Percentiles rank a stretch among this genome's conserved stretches.
These are phyloP conservation scores for Halophytophthora polymorphica DNA, from an alignment of 352 stramenopile species.

Conservation along the genomic window DNA sequence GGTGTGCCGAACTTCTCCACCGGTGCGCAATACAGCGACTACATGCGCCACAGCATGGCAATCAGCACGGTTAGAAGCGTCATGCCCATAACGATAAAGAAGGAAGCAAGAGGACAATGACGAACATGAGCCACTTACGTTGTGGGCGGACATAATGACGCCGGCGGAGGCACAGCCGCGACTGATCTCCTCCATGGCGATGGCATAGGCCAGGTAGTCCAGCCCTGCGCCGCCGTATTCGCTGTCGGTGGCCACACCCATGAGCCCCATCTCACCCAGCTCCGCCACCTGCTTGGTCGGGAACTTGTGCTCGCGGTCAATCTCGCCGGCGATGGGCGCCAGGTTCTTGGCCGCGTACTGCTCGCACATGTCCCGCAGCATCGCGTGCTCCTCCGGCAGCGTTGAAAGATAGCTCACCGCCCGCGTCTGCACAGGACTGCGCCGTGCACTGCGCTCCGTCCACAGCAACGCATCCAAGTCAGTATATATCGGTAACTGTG, in stretches of 20 bases:
- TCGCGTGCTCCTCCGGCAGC: constrained; percentile 94
- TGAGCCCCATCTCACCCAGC: constrained; percentile 92
- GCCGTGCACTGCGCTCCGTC: background rate
- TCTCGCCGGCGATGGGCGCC: constrained; percentile 84
- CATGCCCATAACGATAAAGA: too few relatives aligned
- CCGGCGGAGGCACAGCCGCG: constrained; percentile 94
- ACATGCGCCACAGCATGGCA: constrained; percentile 20
- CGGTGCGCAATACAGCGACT: constrained; percentile 95
- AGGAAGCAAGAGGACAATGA: constrained; percentile 1
- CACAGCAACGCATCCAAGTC: background rate
- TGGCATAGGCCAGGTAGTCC: constrained; percentile 96
- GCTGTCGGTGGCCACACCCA: constrained; percentile 92
- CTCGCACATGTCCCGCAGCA: constrained; percentile 95
- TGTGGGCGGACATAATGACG: constrained; percentile 96
- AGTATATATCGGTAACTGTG: background rate
- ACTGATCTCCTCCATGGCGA: constrained; percentile 98
- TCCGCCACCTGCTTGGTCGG: constrained; percentile 80
- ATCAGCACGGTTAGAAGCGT: constrained; percentile 5
- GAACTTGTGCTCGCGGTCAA: constrained; percentile 89
- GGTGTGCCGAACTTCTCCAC: constrained; percentile 92
- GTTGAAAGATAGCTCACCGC: constrained; percentile 57
- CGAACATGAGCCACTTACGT: constrained; percentile 34
- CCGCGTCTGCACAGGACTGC: constrained; percentile 26
- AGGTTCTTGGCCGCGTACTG: constrained; percentile 96
- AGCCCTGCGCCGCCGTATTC: constrained; percentile 91